These are phyloP conservation scores for Mentha longifolia DNA, from an alignment of 257 asterid species.

Conservation along the genomic window DNA sequence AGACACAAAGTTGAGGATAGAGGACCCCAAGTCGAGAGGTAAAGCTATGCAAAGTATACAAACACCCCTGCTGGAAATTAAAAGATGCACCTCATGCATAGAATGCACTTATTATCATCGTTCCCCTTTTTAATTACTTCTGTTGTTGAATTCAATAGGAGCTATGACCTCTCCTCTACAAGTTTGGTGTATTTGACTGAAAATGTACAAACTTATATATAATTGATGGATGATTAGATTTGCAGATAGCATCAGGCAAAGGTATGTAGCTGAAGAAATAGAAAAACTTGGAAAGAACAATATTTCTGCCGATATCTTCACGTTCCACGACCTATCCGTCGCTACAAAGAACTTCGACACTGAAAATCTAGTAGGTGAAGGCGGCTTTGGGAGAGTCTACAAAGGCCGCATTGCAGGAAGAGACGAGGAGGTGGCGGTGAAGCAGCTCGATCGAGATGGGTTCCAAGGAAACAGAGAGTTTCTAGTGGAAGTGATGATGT, in stretches of 20 bases:
- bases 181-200: too few species aligned
- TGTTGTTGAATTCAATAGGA: too few species aligned
- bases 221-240: constrained; percentile 33
- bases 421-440: constrained; percentile 73
- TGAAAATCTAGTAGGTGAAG: constrained; percentile 54
- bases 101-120: too few species aligned
- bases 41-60: too few species aligned
- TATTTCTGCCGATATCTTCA: constrained; percentile 49
- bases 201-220: background rate
- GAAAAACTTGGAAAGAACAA: constrained; percentile 67
- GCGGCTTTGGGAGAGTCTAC: constrained; percentile 75
- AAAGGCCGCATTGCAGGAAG: constrained; percentile 51
- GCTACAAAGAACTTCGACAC: constrained; percentile 54
- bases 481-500: constrained; percentile 77
- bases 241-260: constrained; percentile 64
- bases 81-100: too few species aligned
- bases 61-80: too few species aligned
- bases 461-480: constrained; percentile 80
- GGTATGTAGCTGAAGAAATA: constrained; percentile 62
- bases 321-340: constrained; percentile 44
- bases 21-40: too few species aligned
- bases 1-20: too few species aligned
- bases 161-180: too few species aligned
- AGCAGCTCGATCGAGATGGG: constrained; percentile 77
- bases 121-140: too few species aligned